A percentile compares a stretch with the other conserved stretches of the same genome.
Conservation (phyloP, 495 filamentous ascomycete genomes). For the Aspergillus coremiiformis region DNA sequence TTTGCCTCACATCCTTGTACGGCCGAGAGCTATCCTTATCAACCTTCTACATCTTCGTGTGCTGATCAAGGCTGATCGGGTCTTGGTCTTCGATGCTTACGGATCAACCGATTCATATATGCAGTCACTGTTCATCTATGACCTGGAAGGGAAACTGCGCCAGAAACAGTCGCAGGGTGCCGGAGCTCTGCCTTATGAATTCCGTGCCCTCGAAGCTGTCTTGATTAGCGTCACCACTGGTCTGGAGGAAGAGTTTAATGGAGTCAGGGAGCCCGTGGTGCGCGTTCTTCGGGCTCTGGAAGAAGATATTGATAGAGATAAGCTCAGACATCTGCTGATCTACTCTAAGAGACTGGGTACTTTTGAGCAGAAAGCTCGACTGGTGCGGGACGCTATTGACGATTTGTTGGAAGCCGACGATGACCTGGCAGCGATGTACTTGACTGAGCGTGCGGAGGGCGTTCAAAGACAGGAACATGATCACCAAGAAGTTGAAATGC, state of each 20-base stretch:
- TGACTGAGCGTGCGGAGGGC: slow-evolving; percentile 76
- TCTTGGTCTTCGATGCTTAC: slow-evolving; percentile 92
- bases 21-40: slow-evolving; percentile 87
- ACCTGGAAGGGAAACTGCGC: slow-evolving; percentile 59
- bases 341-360: slow-evolving; percentile 93
- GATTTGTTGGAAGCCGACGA: slow-evolving; percentile 97
- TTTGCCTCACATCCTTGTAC: slow-evolving; percentile 92
- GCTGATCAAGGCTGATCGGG: slow-evolving; percentile 87
- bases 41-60: slow-evolving; percentile 91
- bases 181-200: slow-evolving; percentile 55
- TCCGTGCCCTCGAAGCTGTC: slow-evolving; percentile 51
- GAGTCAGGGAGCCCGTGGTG: slow-evolving; percentile 85
- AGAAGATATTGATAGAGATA: slow-evolving; percentile 94
- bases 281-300: slow-evolving; percentile 81
- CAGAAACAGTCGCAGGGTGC: slow-evolving; percentile 43
- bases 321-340: slow-evolving; percentile 79
- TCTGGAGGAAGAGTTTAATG: slow-evolving; percentile 87
- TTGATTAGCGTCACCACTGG: slow-evolving; percentile 66
- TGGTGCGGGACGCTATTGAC: slow-evolving; percentile 92
- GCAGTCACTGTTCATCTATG: slow-evolving; percentile 95
- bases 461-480: slow-evolving; percentile 71
- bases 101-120: slow-evolving; percentile 91
- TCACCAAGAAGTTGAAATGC: slow-evolving; percentile 93
- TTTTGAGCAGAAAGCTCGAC: slow-evolving; percentile 92
- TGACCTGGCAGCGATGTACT: slow-evolving; percentile 89